Conservation (phyloP, 1,284 basidiomycete species). For the Puccinia hordei region DNA sequence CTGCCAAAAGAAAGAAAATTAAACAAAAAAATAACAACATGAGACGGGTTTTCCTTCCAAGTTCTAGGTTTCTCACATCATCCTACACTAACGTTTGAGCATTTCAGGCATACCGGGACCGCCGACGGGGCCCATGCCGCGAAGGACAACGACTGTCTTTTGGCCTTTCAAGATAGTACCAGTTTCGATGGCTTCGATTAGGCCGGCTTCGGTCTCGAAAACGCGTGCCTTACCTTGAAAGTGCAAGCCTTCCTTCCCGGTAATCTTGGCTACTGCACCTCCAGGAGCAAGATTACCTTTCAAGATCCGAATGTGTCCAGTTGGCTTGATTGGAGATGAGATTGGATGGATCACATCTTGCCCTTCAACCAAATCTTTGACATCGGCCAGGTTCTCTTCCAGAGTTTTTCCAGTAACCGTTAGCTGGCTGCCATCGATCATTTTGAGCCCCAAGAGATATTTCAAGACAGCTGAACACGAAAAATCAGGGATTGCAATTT, state of each 20-base stretch:
- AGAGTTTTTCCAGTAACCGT: slow-evolving; percentile 84
- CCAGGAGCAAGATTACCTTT: slow-evolving; percentile 74
- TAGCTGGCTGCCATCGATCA: slow-evolving; percentile 80
- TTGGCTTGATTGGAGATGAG: slow-evolving; percentile 80
- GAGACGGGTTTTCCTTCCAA: slow-evolving; percentile 11
- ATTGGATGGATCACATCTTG: slow-evolving; percentile 85
- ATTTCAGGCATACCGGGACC: slow-evolving; percentile 60
- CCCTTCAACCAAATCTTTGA: slow-evolving; percentile 66
- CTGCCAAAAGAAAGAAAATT: slow-evolving; percentile 60
- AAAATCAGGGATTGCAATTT: neutral
- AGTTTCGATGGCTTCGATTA: slow-evolving; percentile 78
- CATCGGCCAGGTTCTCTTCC: slow-evolving; percentile 80
- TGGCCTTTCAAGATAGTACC: slow-evolving; percentile 84
- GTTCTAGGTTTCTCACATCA: too few relatives aligned
- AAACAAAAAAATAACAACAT: too few relatives aligned
- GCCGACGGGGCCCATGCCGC: slow-evolving; percentile 57
- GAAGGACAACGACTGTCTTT: slow-evolving; percentile 67
- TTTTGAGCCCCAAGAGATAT: slow-evolving; percentile 76
- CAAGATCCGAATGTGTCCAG: slow-evolving; percentile 85
- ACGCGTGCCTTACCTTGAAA: slow-evolving; percentile 69
- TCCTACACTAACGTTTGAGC: slow-evolving; percentile 55
- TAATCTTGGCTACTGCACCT: slow-evolving; percentile 88
- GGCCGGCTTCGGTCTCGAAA: slow-evolving; percentile 69
- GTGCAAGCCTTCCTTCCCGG: slow-evolving; percentile 86
- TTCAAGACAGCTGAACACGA: slow-evolving; percentile 67